Conservation (phyloP, 1,139 yeast genomes). For the Magnusiomyces suaveolens region DNA sequence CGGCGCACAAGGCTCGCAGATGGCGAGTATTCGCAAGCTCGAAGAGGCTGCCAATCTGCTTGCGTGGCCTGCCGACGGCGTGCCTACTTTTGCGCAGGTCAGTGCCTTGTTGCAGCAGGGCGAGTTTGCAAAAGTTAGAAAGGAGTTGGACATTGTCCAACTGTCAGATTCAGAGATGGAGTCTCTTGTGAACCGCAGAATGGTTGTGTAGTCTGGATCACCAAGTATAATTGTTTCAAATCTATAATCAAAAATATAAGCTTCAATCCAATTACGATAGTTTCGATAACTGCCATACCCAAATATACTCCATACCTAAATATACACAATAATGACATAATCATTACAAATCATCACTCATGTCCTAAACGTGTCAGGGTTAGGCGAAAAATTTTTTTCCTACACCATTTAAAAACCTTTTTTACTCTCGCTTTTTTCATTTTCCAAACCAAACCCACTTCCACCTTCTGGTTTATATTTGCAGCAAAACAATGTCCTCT, state of each 20-base stretch:
- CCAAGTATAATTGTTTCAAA: too few species aligned
- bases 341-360: too few species aligned
- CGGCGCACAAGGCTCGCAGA: not conserved
- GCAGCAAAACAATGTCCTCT: constrained; percentile 16
- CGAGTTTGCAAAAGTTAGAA: constrained; percentile 18
- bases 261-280: too few species aligned
- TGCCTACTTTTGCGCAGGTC: not conserved
- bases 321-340: too few species aligned
- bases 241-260: too few species aligned
- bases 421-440: not conserved
- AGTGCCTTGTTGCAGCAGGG: not conserved
- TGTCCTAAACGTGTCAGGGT: too few species aligned
- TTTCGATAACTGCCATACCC: too few species aligned
- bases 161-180: constrained; percentile 29
- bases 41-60: constrained; percentile 8
- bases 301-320: too few species aligned
- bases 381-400: too few species aligned
- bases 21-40: not conserved
- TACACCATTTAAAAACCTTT: too few species aligned
- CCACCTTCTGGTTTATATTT: not conserved
- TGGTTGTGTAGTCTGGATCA: too few species aligned
- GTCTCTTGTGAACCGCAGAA: constrained; percentile 8
- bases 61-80: constrained; percentile 4
- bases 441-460: not conserved
- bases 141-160: constrained; percentile 19